Base-by-base conservation (phyloP, 495 filamentous ascomycete species). In the Podospora anserina region DNA sequence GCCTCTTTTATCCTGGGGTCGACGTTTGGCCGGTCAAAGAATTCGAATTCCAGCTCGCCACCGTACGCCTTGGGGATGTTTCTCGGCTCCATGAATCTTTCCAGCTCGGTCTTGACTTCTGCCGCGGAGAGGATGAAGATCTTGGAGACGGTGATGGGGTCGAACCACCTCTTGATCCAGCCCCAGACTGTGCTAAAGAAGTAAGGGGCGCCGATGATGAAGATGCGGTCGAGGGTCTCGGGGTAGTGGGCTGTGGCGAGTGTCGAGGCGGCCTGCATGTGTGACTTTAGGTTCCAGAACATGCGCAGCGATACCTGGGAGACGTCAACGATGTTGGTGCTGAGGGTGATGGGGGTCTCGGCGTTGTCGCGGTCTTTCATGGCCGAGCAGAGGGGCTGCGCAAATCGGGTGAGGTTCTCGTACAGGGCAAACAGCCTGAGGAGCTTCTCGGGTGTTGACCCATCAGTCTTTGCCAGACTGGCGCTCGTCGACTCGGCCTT, bases 151-250 rank as follows among this genome's bases (percentile, higher is more conserved):
- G 93, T 97, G 67, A 90, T 90, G 28, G 93, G 93, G 79, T 97
- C 93, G 76, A 96, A 96, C 93, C 93, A 97, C 74, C 89, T 88
- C 82, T 96, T 96, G 79, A 96, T 90, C 93, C 93, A 96, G 70
- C 90, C 86, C 93, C 93, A 96, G 63, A 97, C 91, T 13, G 93
- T 96, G 32, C 91, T 91, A 81, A 97, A 97, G 84, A 96, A 97
- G 57, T 87, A 83, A 4, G 93, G 93, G 0, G 93, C 93, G 59
- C 92, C 92, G 69, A 97, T 91, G 74, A 97, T 91, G 76, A 94
- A 95, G 67, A 94, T 92, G 20, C 91, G 84, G 76, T 95, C 92
- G 62, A 97, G 79, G 2, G 92, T 96, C 78, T 97, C 93, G 0
- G 93, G 93, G 75, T 96, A 97, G 79, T 95, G 91, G 3, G 92